phyloP scores from a whole-genome alignment of 208 protist species.

The Kentomonas sorsogonicus region DNA sequence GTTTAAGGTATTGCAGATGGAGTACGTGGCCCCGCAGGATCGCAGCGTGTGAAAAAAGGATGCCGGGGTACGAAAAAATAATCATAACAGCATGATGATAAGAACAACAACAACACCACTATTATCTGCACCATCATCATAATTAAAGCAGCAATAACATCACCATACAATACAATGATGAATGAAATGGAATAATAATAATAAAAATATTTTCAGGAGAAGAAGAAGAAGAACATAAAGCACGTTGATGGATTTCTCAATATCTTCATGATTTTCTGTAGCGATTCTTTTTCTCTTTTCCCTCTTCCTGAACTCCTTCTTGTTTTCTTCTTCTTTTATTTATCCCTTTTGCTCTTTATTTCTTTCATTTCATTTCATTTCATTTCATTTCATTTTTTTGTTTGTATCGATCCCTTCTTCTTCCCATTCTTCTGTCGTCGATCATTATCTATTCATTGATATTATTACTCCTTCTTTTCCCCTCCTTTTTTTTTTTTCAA shows the following conservation, averaged over 20 bases:
- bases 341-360: slow-evolving; percentile 1
- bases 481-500: too few relatives aligned
- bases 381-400: slow-evolving; percentile 7
- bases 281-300: too few relatives aligned
- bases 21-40: slow-evolving; percentile 66
- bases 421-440: not conserved
- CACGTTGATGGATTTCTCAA: not conserved
- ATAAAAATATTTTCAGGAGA: not conserved
- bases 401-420: not conserved
- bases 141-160: too few relatives aligned
- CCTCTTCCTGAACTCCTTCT: too few relatives aligned
- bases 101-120: too few relatives aligned
- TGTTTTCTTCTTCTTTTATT: too few relatives aligned
- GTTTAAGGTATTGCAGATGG: slow-evolving; percentile 71
- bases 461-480: too few relatives aligned
- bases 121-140: too few relatives aligned
- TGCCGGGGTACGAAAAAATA: not conserved
- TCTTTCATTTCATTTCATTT: not conserved
- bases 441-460: not conserved
- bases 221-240: slow-evolving; percentile 1
- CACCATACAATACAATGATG: too few relatives aligned
- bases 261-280: too few relatives aligned
- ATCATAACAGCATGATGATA: not conserved
- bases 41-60: slow-evolving; percentile 39
- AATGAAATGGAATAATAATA: too few relatives aligned